These are phyloP conservation scores for Fusarium setosum DNA, from an alignment of 2,329 filamentous ascomycete species.

Conservation along the genomic window DNA sequence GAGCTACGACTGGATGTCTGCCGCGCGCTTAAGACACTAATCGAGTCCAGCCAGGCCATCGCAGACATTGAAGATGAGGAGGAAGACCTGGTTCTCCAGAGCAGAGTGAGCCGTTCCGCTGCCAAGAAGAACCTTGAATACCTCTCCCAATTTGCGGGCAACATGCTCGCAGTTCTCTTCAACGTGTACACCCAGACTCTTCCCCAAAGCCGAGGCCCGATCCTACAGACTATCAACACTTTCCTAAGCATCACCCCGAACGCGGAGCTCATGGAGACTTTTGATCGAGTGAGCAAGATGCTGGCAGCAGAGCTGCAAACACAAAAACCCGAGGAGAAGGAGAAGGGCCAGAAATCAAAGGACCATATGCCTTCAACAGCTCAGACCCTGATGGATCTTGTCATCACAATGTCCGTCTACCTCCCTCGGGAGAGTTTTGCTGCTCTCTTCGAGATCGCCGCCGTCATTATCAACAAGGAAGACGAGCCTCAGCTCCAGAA, in stretches of 20 bases:
- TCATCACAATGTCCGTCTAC: slow-evolving; percentile 96
- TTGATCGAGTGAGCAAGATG: slow-evolving; percentile 86
- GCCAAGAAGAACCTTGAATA: slow-evolving; percentile 86
- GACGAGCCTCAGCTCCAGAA: slow-evolving; percentile 95
- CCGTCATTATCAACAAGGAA: slow-evolving; percentile 82
- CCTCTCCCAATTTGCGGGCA: slow-evolving; percentile 82
- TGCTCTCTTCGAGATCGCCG: slow-evolving; percentile 86
- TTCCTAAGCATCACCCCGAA: slow-evolving; percentile 89
- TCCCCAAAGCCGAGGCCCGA: slow-evolving; percentile 89
- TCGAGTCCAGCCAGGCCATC: slow-evolving; percentile 92
- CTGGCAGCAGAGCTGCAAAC: slow-evolving; percentile 76
- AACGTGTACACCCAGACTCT: slow-evolving; percentile 98
- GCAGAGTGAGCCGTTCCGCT: slow-evolving; percentile 78
- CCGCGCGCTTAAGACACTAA: slow-evolving; percentile 83
- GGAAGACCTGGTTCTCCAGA: slow-evolving; percentile 81
- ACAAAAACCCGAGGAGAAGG: slow-evolving; percentile 67
- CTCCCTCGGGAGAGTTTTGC: slow-evolving; percentile 88
- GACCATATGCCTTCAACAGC: slow-evolving; percentile 90
- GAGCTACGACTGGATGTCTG: slow-evolving; percentile 90
- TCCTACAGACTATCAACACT: slow-evolving; percentile 93
- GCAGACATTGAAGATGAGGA: slow-evolving; percentile 73
- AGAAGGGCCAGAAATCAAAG: slow-evolving; percentile 69
- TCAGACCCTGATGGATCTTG: slow-evolving; percentile 95
- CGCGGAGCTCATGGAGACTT: slow-evolving; percentile 86
- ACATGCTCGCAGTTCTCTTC: slow-evolving; percentile 96